Conservation (phyloP, 2,329 filamentous ascomycete genomes). For the Aspergillus unguis region DNA sequence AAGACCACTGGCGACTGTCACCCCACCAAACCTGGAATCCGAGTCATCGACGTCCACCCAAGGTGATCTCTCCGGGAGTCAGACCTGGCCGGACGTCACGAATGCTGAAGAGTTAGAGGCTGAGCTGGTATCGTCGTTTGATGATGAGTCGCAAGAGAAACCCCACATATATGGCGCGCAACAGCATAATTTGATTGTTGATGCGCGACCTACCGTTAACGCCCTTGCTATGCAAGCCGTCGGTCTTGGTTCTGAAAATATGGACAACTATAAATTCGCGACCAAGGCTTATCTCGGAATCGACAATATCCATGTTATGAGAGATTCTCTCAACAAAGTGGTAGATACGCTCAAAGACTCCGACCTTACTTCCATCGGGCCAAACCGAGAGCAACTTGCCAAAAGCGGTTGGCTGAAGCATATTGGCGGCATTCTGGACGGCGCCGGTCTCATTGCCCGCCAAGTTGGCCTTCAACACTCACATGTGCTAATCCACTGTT, state of each 20-base stretch:
- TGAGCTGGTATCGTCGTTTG: slow-evolving; percentile 58
- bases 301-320: slow-evolving; percentile 98
- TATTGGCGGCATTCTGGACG: slow-evolving; percentile 78
- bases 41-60: slow-evolving; percentile 49
- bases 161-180: slow-evolving; percentile 82
- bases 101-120: slow-evolving; percentile 68
- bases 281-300: slow-evolving; percentile 92
- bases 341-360: slow-evolving; percentile 89
- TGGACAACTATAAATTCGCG: slow-evolving; percentile 93
- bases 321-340: slow-evolving; percentile 81
- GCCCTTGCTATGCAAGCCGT: slow-evolving; percentile 91
- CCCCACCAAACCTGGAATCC: slow-evolving; percentile 38
- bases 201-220: slow-evolving; percentile 90
- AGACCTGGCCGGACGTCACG: slow-evolving; percentile 51
- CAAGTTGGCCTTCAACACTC: slow-evolving; percentile 90
- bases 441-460: slow-evolving; percentile 76
- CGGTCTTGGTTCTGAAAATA: slow-evolving; percentile 92
- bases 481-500: slow-evolving; percentile 94
- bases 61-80: slow-evolving; percentile 41
- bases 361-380: slow-evolving; percentile 77
- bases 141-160: slow-evolving; percentile 59
- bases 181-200: slow-evolving; percentile 90
- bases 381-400: slow-evolving; percentile 73
- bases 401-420: slow-evolving; percentile 92
- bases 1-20: slow-evolving; percentile 40